These are phyloP conservation scores for Malus sylvestris DNA, from an alignment of 306 rosid species.

Conservation along the genomic window DNA sequence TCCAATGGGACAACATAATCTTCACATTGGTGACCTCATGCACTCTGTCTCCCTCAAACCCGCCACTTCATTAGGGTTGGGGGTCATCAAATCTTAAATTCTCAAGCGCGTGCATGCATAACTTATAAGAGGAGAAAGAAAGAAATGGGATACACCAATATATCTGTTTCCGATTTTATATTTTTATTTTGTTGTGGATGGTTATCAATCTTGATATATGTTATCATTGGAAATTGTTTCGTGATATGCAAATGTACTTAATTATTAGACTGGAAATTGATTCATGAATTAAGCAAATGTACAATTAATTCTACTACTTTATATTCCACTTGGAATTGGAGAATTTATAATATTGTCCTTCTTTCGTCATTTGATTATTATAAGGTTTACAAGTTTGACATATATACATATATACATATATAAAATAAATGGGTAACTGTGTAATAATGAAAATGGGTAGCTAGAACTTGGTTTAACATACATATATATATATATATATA, in stretches of 20 bases:
- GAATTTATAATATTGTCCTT: background rate
- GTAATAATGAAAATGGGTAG: too few relatives aligned
- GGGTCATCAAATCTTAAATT: background rate
- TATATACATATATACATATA: too few relatives aligned
- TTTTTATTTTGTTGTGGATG: background rate
- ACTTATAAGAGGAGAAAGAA: background rate
- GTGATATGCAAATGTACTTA: background rate
- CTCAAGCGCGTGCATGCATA: background rate
- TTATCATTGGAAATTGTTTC: background rate
- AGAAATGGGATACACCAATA: background rate
- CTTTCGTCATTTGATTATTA: too few relatives aligned
- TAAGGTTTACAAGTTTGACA: too few relatives aligned
- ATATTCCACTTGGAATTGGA: background rate
- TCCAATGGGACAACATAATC: conserved; percentile 56
- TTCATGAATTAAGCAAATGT: background rate
- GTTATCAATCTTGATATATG: background rate
- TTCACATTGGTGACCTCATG: conserved; percentile 50
- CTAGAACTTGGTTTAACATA: too few relatives aligned
- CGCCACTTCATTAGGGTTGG: background rate
- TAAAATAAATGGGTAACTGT: too few relatives aligned
- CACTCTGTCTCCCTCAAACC: conserved; percentile 65
- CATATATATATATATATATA: too few relatives aligned
- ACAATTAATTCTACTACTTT: background rate
- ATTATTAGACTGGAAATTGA: background rate
- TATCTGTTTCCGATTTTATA: background rate